phyloP scores from a whole-genome alignment of 1,284 basidiomycete genomes.

The Xanthoconium separans region DNA sequence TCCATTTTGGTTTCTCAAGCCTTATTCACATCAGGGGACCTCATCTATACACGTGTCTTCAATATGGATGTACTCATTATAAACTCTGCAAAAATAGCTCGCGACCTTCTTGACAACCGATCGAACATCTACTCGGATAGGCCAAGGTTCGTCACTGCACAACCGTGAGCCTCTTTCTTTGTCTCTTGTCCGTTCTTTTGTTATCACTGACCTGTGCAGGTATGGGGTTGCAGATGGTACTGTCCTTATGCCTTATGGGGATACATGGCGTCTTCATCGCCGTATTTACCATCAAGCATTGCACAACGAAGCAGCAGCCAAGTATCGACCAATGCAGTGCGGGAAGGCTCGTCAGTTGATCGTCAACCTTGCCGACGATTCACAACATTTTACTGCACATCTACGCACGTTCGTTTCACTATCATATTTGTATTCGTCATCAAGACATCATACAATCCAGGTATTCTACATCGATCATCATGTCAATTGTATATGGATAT shows the following conservation, averaged over 20 bases:
- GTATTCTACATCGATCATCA: conserved; percentile 28
- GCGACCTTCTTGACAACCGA: conserved; percentile 23
- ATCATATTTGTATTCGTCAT: background rate
- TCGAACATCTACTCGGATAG: conserved; percentile 30
- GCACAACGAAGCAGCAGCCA: conserved; percentile 13
- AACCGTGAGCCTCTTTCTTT: conserved; percentile 10
- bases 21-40: conserved; percentile 17
- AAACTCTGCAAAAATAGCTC: conserved; percentile 27
- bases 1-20: background rate
- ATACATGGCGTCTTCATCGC: conserved; percentile 30
- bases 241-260: conserved; percentile 28
- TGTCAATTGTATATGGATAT: conserved; percentile 31
- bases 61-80: conserved; percentile 24
- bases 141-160: conserved; percentile 21
- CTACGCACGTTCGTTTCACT: conserved; percentile 21
- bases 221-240: conserved; percentile 28
- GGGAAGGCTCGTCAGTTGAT: conserved; percentile 24
- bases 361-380: conserved; percentile 20
- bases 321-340: conserved; percentile 25
- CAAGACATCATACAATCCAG: conserved; percentile 7
- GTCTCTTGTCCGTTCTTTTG: background rate
- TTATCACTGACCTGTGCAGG: conserved; percentile 6
- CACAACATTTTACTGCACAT: conserved; percentile 19
- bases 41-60: conserved; percentile 23
- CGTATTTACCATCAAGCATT: conserved; percentile 29